Conservation (phyloP, 2,329 filamentous ascomycete species). For the Paradendryphiella salina region DNA sequence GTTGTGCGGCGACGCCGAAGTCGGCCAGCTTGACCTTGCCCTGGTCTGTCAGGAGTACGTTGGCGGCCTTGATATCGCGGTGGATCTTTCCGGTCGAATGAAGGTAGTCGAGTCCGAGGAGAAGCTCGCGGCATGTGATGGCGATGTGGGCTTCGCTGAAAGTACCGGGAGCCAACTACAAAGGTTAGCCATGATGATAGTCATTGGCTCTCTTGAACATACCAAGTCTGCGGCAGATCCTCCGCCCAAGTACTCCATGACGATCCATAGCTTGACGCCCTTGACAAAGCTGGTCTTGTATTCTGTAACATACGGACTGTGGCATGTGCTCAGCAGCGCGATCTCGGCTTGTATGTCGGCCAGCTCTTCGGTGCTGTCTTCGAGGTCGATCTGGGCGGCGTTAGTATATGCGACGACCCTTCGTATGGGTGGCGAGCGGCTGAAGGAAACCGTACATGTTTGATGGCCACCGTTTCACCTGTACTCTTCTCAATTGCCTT, state of each 20-base stretch:
- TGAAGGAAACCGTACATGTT: slow-evolving; percentile 68
- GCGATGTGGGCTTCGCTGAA: slow-evolving; percentile 91
- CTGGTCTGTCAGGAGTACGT: slow-evolving; percentile 85
- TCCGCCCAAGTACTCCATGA: slow-evolving; percentile 96
- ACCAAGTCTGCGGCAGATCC: slow-evolving; percentile 94
- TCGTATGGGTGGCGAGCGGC: background rate
- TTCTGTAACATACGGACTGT: slow-evolving; percentile 89
- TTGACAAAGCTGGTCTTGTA: slow-evolving; percentile 97
- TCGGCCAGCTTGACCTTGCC: slow-evolving; percentile 96
- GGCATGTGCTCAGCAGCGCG: slow-evolving; percentile 89
- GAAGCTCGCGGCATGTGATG: slow-evolving; percentile 88
- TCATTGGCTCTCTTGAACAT: slow-evolving; percentile 37
- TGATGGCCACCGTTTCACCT: slow-evolving; percentile 93
- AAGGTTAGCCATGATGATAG: slow-evolving; percentile 23
- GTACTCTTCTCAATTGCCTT: slow-evolving; percentile 91
- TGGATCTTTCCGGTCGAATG: slow-evolving; percentile 95
- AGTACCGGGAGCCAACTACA: slow-evolving; percentile 81
- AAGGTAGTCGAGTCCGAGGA: slow-evolving; percentile 88
- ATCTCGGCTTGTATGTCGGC: slow-evolving; percentile 98
- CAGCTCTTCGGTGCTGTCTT: slow-evolving; percentile 98
- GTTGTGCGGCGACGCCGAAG: slow-evolving; percentile 93
- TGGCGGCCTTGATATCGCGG: slow-evolving; percentile 94
- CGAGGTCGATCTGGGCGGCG: slow-evolving; percentile 80
- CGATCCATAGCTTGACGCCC: slow-evolving; percentile 97
- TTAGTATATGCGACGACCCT: slow-evolving; percentile 14